Base-by-base conservation (phyloP, 176 grass and related monocot species). In the Stipa capillata region DNA sequence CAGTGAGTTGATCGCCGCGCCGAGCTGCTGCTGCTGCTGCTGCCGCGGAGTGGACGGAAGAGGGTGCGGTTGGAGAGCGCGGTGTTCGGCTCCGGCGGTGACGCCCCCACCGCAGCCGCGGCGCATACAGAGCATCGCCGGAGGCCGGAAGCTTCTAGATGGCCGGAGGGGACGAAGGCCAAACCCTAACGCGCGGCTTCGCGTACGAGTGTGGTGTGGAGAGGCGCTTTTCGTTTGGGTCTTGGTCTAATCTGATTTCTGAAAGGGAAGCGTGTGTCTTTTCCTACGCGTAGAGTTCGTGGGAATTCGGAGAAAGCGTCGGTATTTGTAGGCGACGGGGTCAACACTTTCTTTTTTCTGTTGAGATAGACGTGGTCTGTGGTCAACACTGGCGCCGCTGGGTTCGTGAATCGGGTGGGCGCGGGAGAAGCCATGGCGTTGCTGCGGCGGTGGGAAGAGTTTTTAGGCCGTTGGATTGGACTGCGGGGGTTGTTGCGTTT, bases 171-270 rank as follows among this genome's bases (percentile, higher is more conserved):
- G 18, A 1, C 0, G 25, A 75, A 42, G 33, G 68, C n/a, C 54
- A 47, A 84, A 84, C 82, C 73, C 64, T 69, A 77, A 45, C 51
- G 36, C 27, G 62, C 73, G 62, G 39, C 73, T 6, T 67, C 82
- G 73, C 72, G 39, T 69, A 24, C 50, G 29, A 65, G 49, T 8
- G 24, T 23, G 67, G 79, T 4, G 5, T 7, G 51, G 65, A 11
- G 37, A 72, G 54, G 13, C 35, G 23, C 56, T 20, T 47, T 32
- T 20, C 10, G 49, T 42, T 20, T 66, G 48, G 33, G 48, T 2
- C 41, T 36, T n/a, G 51, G 8, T 54, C 51, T 23, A n/a, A 10
- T 24, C 51, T 11, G n/a, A 23, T 11, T 24, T 44, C 8, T 62
- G n/a, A n/a, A n/a, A n/a, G 4, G 34, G 6, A 5, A 8, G 39